phyloP scores from a whole-genome alignment of 441 rosid genomes.

The Manihot esculenta region DNA sequence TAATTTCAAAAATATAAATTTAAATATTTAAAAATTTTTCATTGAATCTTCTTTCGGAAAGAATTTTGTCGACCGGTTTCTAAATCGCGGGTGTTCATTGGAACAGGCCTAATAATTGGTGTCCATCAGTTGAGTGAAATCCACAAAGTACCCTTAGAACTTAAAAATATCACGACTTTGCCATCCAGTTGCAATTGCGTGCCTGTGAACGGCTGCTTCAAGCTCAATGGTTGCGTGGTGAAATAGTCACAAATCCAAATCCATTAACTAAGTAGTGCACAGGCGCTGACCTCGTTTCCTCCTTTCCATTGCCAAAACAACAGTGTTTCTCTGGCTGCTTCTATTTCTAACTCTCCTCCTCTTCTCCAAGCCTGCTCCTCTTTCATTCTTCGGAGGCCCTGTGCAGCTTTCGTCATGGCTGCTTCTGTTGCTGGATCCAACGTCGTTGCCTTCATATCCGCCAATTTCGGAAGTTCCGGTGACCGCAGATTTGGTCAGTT shows the following conservation, averaged over 20 bases:
- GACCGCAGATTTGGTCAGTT: constrained; percentile 35
- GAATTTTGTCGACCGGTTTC: too few relatives aligned
- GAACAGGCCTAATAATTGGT: neutral
- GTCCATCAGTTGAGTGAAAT: neutral
- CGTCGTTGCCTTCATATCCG: constrained; percentile 37
- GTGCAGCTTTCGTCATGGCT: constrained; percentile 46
- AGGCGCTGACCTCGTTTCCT: constrained; percentile 1
- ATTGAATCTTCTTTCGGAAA: too few relatives aligned
- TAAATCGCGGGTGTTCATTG: neutral
- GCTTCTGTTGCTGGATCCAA: constrained; percentile 49
- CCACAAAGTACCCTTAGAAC: too few relatives aligned
- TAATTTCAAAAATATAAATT: too few relatives aligned
- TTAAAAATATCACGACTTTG: too few relatives aligned
- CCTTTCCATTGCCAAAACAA: constrained; percentile 12
- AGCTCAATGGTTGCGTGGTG: too few relatives aligned
- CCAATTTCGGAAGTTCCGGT: constrained; percentile 18
- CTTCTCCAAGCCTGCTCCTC: constrained; percentile 20
- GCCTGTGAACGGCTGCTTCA: too few relatives aligned
- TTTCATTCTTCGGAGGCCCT: constrained; percentile 29
- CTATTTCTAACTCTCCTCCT: constrained; percentile 14
- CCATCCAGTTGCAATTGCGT: neutral
- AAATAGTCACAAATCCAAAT: neutral
- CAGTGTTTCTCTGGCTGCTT: constrained; percentile 33
- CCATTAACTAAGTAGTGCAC: neutral
- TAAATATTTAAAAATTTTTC: too few relatives aligned